A percentile compares a stretch with the other conserved stretches of the same genome.
phyloP scores from a whole-genome alignment of 148 eudicot genomes.

The Fagopyrum homotropicum region DNA sequence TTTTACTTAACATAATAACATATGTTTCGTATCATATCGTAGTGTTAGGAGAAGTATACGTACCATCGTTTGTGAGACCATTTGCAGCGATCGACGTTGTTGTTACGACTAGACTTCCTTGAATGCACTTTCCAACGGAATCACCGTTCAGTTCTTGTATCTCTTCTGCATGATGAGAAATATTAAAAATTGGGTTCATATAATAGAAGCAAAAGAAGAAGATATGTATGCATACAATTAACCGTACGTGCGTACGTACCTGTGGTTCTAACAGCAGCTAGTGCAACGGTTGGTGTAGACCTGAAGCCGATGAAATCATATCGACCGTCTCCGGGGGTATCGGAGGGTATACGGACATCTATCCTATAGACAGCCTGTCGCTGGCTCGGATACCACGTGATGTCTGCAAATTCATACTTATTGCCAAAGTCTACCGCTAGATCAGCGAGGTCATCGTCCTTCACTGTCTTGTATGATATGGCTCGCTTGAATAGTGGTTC shows the following conservation, averaged over 20 bases:
- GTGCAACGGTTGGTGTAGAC: slow-evolving; percentile 23
- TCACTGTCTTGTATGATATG: slow-evolving; percentile 22
- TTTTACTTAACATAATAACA: no score
- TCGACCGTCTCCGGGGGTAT: slow-evolving; percentile 37
- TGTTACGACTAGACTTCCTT: no score
- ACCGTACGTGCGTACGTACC: slow-evolving; percentile 19
- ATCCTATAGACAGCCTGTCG: slow-evolving; percentile 34
- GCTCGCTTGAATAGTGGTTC: slow-evolving; percentile 59
- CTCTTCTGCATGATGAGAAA: no score
- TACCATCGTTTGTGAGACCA: no score
- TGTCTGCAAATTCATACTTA: slow-evolving; percentile 59
- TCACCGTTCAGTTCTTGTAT: no score
- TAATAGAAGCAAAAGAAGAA: no score
- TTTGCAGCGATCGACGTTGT: no score
- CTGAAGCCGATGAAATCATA: slow-evolving; percentile 42
- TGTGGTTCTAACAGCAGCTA: slow-evolving; percentile 25
- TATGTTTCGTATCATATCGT: no score
- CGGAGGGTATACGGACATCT: slow-evolving; percentile 46
- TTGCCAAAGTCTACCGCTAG: slow-evolving; percentile 37
- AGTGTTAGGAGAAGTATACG: no score
- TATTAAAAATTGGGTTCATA: no score
- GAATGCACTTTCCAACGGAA: no score
- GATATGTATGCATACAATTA: no score
- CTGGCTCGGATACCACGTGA: slow-evolving; percentile 61
- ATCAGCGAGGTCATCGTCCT: slow-evolving; percentile 42